Evolutionary conservation across 2,329 filamentous ascomycete genomes (phyloP).

Genomic region (Neonectria ditissima): DNA sequence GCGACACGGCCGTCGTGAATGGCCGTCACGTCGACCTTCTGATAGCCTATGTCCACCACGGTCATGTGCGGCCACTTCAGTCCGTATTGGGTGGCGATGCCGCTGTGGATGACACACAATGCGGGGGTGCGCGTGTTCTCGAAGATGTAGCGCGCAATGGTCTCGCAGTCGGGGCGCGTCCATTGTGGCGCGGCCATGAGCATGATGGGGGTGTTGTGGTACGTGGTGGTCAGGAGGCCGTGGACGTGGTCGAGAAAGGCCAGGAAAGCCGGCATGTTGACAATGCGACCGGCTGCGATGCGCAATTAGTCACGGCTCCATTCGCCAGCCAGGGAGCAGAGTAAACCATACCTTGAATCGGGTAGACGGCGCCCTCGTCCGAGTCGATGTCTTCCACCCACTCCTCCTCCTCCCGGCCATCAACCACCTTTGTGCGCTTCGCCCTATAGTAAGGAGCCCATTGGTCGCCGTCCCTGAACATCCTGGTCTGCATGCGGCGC

Average conservation of each 20-base stretch:
- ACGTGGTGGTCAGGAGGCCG: conserved; percentile 87
- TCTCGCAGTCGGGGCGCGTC: conserved; percentile 88
- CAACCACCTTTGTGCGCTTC: conserved; percentile 66
- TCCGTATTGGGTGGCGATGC: conserved; percentile 87
- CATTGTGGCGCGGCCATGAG: conserved; percentile 91
- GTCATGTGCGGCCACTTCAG: conserved; percentile 81
- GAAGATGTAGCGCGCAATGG: conserved; percentile 92
- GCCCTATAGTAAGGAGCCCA: conserved; percentile 82
- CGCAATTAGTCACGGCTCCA: conserved; percentile 31
- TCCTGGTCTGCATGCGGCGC: conserved; percentile 88
- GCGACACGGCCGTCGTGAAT: conserved; percentile 83
- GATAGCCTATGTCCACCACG: conserved; percentile 89
- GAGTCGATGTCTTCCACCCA: conserved; percentile 92
- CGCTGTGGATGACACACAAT: conserved; percentile 90
- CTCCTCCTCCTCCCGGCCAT: conserved; percentile 68
- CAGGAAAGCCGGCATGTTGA: conserved; percentile 92
- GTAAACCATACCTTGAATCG: conserved; percentile 69
- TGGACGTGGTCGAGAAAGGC: conserved; percentile 94
- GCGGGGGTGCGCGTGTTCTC: conserved; percentile 97
- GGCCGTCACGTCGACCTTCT: conserved; percentile 93
- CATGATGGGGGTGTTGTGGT: conserved; percentile 96
- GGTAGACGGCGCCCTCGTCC: conserved; percentile 90
- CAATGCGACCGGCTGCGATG: conserved; percentile 77
- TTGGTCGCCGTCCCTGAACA: conserved; percentile 90
- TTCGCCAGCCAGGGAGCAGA: neutral